Percentiles rank a stretch among this genome's conserved stretches.
These are phyloP conservation scores for Allium cepa DNA, from an alignment of 106 monocot genomes.

Conservation along the genomic window DNA sequence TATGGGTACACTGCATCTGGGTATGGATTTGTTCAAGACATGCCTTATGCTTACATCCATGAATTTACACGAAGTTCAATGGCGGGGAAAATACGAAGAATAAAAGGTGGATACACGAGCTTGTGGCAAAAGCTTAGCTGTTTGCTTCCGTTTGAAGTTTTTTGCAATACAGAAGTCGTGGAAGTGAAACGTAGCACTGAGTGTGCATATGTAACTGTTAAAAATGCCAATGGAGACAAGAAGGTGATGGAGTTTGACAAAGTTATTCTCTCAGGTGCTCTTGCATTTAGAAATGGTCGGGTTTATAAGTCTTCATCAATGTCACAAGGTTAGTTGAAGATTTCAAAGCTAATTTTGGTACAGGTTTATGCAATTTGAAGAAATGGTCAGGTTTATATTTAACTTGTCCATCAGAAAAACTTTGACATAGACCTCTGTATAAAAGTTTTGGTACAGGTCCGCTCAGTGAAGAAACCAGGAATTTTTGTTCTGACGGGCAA, in stretches of 20 bases:
- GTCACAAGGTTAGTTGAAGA: constrained; percentile 14
- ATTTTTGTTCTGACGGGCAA: no score
- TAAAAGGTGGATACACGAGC: constrained; percentile 40
- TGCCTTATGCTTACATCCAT: constrained; percentile 57
- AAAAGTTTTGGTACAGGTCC: no score
- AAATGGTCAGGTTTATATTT: no score
- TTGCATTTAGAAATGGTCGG: constrained; percentile 34
- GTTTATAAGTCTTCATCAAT: constrained; percentile 22
- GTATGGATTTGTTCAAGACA: constrained; percentile 52
- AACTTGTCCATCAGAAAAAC: no score
- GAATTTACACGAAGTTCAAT: constrained; percentile 48
- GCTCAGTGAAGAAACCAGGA: no score
- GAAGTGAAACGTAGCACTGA: constrained; percentile 11
- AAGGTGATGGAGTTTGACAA: constrained; percentile 36
- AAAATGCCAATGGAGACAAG: constrained; percentile 15
- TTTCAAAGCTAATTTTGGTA: no score
- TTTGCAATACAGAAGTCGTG: constrained; percentile 37
- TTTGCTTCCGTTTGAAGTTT: constrained; percentile 41
- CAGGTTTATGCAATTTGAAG: no score
- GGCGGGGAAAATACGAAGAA: constrained; percentile 49
- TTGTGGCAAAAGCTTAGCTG: constrained; percentile 45
- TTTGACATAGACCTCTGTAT: no score
- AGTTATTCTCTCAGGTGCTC: constrained; percentile 34
- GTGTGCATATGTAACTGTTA: constrained; percentile 14
- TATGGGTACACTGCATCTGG: constrained; percentile 57